A percentile compares a stretch with the other conserved stretches of the same genome.
Evolutionary conservation across 495 filamentous ascomycete species (phyloP).

Genomic region (Podospora bellae-mahoneyi): DNA sequence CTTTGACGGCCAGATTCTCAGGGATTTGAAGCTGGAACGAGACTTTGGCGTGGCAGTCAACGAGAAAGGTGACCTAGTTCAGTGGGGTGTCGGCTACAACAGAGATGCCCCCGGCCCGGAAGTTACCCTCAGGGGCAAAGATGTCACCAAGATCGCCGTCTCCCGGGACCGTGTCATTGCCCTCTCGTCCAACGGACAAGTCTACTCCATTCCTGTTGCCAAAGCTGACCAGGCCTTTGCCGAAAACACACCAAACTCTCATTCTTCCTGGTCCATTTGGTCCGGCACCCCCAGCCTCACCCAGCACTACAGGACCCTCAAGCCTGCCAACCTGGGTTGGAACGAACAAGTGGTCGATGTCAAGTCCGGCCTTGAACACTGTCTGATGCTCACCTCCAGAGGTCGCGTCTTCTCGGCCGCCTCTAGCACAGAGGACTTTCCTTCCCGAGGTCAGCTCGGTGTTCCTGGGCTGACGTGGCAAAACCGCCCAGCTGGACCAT

Average conservation of each 20-base stretch:
- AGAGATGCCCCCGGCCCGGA: conserved; percentile 49
- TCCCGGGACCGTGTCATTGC: conserved; percentile 81
- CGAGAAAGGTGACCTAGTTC: conserved; percentile 83
- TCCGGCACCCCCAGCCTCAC: conserved; percentile 60
- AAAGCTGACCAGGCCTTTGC: conserved; percentile 62
- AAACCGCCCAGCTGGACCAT: conserved; percentile 71
- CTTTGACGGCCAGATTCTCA: conserved; percentile 79
- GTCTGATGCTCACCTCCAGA: conserved; percentile 75
- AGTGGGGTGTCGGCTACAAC: conserved; percentile 83
- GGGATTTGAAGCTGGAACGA: conserved; percentile 82
- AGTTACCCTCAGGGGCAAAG: conserved; percentile 75
- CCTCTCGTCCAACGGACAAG: conserved; percentile 68
- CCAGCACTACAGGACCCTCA: conserved; percentile 63
- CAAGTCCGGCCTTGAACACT: conserved; percentile 76
- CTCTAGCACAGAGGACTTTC: conserved; percentile 71
- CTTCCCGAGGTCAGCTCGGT: conserved; percentile 80
- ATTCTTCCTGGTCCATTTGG: conserved; percentile 65
- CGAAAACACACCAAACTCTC: conserved; percentile 45
- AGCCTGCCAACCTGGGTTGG: conserved; percentile 62
- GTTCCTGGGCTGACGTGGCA: conserved; percentile 76
- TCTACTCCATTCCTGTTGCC: conserved; percentile 84
- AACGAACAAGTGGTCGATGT: conserved; percentile 73
- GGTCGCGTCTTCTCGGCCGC: conserved; percentile 86
- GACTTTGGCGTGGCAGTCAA: conserved; percentile 84
- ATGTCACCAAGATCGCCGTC: conserved; percentile 65